These are phyloP conservation scores for Punctularia strigosozonata DNA, from an alignment of 768 basidiomycete species.

Conservation along the genomic window DNA sequence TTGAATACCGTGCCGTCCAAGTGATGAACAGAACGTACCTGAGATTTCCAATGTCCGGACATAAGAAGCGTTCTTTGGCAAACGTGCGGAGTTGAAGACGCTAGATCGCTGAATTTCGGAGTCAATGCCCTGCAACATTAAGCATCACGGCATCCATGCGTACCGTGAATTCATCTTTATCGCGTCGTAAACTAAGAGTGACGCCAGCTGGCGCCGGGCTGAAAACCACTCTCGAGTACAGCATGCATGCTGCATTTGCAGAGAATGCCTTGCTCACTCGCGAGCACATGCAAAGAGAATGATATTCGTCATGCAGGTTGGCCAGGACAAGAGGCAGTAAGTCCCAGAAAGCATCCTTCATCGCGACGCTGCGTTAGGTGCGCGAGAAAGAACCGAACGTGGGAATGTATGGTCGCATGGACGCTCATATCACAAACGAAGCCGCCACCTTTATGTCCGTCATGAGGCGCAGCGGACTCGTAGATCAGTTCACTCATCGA, in stretches of 20 bases:
- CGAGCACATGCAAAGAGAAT: conserved; percentile 26
- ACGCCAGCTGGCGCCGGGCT: conserved; percentile 21
- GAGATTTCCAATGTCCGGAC: conserved; percentile 32
- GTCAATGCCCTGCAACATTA: conserved; percentile 13
- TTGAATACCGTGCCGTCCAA: background rate
- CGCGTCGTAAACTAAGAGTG: conserved; percentile 26
- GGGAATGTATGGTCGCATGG: too few relatives aligned
- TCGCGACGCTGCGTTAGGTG: too few relatives aligned
- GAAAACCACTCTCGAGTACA: conserved; percentile 34
- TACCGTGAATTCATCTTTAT: conserved; percentile 22
- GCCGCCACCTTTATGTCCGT: too few relatives aligned
- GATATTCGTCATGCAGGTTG: conserved; percentile 21
- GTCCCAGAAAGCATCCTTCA: too few relatives aligned
- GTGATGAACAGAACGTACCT: conserved; percentile 20
- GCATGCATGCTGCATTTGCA: conserved; percentile 27
- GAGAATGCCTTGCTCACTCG: conserved; percentile 37
- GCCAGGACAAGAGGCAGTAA: conserved; percentile 17
- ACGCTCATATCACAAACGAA: too few relatives aligned
- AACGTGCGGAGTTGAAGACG: conserved; percentile 27
- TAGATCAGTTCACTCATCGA: too few relatives aligned
- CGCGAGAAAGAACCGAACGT: too few relatives aligned
- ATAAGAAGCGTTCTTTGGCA: conserved; percentile 25
- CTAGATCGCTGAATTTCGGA: background rate
- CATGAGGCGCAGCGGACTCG: too few relatives aligned
- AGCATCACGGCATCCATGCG: conserved; percentile 7